phyloP scores from a whole-genome alignment of 257 asterid genomes.

The Leptodermis oblonga region DNA sequence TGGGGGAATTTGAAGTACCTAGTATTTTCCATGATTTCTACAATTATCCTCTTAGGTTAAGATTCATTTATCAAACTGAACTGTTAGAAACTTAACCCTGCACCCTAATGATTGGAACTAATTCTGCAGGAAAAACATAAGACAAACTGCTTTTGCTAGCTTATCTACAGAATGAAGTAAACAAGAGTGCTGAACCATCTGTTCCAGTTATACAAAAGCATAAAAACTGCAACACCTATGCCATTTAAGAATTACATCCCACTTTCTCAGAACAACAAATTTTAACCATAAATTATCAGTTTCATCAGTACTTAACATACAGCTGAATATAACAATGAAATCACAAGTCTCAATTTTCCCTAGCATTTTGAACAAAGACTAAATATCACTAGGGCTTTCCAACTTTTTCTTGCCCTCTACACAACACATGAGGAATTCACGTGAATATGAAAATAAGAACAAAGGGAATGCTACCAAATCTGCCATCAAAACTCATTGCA shows the following conservation, averaged over 20 bases:
- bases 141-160: not conserved
- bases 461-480: not conserved
- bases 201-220: too few species aligned
- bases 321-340: not conserved
- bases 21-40: not conserved
- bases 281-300: too few species aligned
- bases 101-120: not conserved
- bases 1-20: not conserved
- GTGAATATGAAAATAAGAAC: too few species aligned
- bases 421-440: not conserved
- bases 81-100: not conserved
- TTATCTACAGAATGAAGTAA: not conserved
- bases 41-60: not conserved
- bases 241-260: too few species aligned
- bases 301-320: not conserved
- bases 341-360: not conserved
- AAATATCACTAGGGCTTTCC: too few species aligned
- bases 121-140: not conserved
- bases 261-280: too few species aligned
- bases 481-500: too few species aligned
- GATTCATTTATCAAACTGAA: not conserved
- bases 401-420: too few species aligned
- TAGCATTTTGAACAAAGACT: not conserved
- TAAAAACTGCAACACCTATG: too few species aligned
- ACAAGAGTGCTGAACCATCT: too few species aligned